These are phyloP conservation scores for Salix purpurea DNA, from an alignment of 345 rosid species.

Conservation along the genomic window DNA sequence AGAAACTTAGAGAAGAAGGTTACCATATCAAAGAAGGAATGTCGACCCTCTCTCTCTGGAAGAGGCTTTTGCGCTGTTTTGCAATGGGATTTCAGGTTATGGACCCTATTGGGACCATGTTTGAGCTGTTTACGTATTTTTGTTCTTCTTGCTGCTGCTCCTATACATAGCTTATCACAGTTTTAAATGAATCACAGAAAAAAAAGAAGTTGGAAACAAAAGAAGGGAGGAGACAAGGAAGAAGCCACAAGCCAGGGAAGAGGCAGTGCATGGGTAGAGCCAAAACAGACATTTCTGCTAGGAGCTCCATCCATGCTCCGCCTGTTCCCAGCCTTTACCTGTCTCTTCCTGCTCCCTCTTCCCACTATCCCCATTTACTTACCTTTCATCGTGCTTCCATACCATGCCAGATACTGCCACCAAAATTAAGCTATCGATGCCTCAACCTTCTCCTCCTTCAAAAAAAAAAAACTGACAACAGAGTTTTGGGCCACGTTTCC, in stretches of 20 bases:
- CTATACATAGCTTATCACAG: not conserved
- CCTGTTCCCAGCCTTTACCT: conserved; percentile 45
- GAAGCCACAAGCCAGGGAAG: conserved; percentile 73
- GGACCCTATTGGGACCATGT: too few relatives aligned
- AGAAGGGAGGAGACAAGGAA: conserved; percentile 8
- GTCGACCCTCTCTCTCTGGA: too few relatives aligned
- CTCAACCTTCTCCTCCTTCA: not conserved
- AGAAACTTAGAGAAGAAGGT: too few relatives aligned
- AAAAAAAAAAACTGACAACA: too few relatives aligned
- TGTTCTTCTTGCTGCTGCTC: too few relatives aligned
- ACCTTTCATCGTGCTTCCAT: not conserved
- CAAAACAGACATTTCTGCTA: conserved; percentile 40
- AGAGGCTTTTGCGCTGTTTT: too few relatives aligned
- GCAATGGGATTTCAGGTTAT: too few relatives aligned
- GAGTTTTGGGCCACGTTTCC: too few relatives aligned
- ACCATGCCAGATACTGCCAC: not conserved
- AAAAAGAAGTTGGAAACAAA: not conserved
- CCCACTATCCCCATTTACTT: not conserved
- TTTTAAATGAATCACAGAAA: not conserved
- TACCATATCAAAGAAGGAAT: too few relatives aligned
- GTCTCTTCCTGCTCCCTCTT: not conserved
- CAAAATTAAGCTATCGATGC: not conserved
- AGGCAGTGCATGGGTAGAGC: conserved; percentile 92
- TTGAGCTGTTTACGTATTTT: too few relatives aligned
- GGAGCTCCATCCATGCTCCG: conserved; percentile 65